Conservation (phyloP, 2,329 filamentous ascomycete genomes). For the Paracoccidioides brasiliensis region DNA sequence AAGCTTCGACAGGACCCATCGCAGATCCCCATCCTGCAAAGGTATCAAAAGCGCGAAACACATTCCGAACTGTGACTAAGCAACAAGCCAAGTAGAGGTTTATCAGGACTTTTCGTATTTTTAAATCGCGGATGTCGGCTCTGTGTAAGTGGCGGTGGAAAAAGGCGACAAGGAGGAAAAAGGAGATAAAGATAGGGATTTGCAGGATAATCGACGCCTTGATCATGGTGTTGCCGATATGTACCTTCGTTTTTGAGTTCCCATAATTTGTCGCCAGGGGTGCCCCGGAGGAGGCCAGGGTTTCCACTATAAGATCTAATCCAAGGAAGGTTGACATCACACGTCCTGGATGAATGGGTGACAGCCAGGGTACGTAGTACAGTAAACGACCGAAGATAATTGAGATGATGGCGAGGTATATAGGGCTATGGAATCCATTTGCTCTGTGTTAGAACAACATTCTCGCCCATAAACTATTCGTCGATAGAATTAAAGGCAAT, state of each 20-base stretch:
- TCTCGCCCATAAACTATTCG: too few species aligned
- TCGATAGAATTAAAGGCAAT: neutral
- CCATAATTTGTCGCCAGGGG: slow-evolving; percentile 31
- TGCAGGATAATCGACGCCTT: slow-evolving; percentile 40
- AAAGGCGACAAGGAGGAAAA: slow-evolving; percentile 33
- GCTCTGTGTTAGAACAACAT: neutral
- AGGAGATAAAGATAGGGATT: slow-evolving; percentile 37
- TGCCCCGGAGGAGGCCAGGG: slow-evolving; percentile 40
- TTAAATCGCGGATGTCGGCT: slow-evolving; percentile 29
- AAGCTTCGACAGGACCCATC: slow-evolving; percentile 35
- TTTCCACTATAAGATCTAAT: slow-evolving; percentile 37
- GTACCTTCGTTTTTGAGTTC: slow-evolving; percentile 24
- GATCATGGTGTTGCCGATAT: slow-evolving; percentile 34
- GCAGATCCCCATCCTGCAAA: slow-evolving; percentile 26
- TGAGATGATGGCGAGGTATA: slow-evolving; percentile 37
- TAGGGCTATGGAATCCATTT: slow-evolving; percentile 16
- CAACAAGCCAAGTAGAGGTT: slow-evolving; percentile 30
- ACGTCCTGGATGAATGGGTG: slow-evolving; percentile 41
- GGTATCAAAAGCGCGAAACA: slow-evolving; percentile 42
- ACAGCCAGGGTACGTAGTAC: slow-evolving; percentile 36
- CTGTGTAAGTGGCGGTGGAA: slow-evolving; percentile 35
- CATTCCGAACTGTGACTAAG: slow-evolving; percentile 34
- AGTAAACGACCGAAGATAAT: slow-evolving; percentile 41
- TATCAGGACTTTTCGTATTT: slow-evolving; percentile 29
- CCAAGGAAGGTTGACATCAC: slow-evolving; percentile 47